phyloP scores from a whole-genome alignment of 768 basidiomycete genomes.

The Xerocomus potaroensis region DNA sequence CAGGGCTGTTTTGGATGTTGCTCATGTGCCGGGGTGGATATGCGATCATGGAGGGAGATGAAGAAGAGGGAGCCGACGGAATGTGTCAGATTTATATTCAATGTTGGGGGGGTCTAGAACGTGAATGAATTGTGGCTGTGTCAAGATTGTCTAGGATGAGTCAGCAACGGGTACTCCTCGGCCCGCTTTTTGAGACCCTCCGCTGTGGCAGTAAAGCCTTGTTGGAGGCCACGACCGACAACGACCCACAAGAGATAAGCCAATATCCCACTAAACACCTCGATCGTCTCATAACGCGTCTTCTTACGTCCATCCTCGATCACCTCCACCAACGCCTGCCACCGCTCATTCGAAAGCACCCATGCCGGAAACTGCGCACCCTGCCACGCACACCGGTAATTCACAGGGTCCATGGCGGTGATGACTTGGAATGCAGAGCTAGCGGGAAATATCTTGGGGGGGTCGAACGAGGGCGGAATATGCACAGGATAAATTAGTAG shows the following conservation, averaged over 20 bases:
- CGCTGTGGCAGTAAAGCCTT: slow-evolving; percentile 51
- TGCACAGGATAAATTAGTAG: slow-evolving; percentile 49
- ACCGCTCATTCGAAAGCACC: slow-evolving; percentile 53
- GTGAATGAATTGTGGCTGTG: slow-evolving; percentile 21
- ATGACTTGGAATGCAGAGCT: slow-evolving; percentile 43
- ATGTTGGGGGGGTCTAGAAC: slow-evolving; percentile 22
- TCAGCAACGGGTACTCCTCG: slow-evolving; percentile 33
- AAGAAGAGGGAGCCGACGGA: slow-evolving; percentile 1
- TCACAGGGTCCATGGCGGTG: slow-evolving; percentile 47
- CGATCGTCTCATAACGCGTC: slow-evolving; percentile 62
- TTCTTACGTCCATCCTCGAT: slow-evolving; percentile 41
- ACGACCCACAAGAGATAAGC: slow-evolving; percentile 52
- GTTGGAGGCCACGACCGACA: slow-evolving; percentile 38
- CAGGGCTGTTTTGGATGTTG: slow-evolving; percentile 16
- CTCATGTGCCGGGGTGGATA: slow-evolving; percentile 8
- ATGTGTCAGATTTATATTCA: slow-evolving; percentile 18
- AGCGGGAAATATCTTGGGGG: slow-evolving; percentile 31
- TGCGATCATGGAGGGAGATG: slow-evolving; percentile 14
- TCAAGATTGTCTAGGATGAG: slow-evolving; percentile 23
- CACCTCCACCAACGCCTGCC: slow-evolving; percentile 53
- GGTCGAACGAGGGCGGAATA: slow-evolving; percentile 56
- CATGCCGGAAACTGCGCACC: slow-evolving; percentile 39
- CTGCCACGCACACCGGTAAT: slow-evolving; percentile 56
- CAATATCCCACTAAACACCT: slow-evolving; percentile 53
- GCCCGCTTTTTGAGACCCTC: slow-evolving; percentile 51